Percentiles rank a stretch among this genome's conserved stretches.
These are phyloP conservation scores for Rubia yunnanensis DNA, from an alignment of 257 asterid species.

Conservation along the genomic window DNA sequence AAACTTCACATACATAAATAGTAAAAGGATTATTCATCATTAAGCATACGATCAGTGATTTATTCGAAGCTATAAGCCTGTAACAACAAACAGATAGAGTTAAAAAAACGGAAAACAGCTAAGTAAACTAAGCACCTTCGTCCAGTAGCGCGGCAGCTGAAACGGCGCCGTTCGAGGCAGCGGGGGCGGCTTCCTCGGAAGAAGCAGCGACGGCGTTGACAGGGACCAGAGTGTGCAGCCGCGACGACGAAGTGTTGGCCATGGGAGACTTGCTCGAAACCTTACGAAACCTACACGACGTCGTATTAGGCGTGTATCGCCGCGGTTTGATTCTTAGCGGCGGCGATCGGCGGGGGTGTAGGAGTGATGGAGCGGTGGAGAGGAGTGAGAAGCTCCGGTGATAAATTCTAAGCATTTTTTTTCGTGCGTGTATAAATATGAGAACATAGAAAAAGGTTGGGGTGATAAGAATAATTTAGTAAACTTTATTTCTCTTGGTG, in stretches of 20 bases:
- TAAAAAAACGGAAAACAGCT: not conserved
- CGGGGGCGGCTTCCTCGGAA: conserved; percentile 22
- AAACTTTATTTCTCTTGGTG: not conserved
- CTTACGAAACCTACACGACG: not conserved
- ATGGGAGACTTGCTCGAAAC: conserved; percentile 9
- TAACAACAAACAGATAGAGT: not conserved
- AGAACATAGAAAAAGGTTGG: not conserved
- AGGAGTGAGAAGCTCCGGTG: conserved; percentile 3
- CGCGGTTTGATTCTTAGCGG: not conserved
- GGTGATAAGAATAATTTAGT: not conserved
- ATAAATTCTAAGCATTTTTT: not conserved
- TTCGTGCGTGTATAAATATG: not conserved
- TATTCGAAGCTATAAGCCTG: too few species aligned
- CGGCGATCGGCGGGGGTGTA: not conserved
- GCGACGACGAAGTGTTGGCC: conserved; percentile 17
- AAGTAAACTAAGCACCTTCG: conserved; percentile 18
- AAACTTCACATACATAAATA: too few species aligned
- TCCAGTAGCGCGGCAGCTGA: conserved; percentile 4
- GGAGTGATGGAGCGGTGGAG: not conserved
- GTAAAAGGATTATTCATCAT: too few species aligned
- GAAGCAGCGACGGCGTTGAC: conserved; percentile 29
- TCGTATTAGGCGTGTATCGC: not conserved
- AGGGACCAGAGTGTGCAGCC: conserved; percentile 28
- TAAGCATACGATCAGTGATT: too few species aligned
- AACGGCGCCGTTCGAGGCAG: conserved; percentile 37